A percentile compares a stretch with the other conserved stretches of the same genome.
Conservation (phyloP, 2,329 filamentous ascomycete genomes). For the Cladosporium sp. region DNA sequence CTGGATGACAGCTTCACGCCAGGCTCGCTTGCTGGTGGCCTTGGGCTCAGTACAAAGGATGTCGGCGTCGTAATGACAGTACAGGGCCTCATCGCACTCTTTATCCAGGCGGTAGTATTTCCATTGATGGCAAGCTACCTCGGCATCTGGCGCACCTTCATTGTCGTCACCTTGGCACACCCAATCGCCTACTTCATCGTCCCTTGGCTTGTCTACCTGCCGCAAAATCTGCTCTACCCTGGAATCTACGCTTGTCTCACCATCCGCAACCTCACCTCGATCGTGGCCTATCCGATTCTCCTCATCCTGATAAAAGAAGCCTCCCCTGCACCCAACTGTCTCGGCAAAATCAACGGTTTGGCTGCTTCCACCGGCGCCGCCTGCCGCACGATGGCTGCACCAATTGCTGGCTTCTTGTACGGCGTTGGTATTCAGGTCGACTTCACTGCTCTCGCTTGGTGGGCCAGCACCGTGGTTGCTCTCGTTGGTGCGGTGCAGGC, state of each 20-base stretch:
- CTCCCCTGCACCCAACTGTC: slow-evolving; percentile 55
- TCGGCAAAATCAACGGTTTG: slow-evolving; percentile 69
- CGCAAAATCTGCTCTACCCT: slow-evolving; percentile 49
- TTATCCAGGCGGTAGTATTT: slow-evolving; percentile 70
- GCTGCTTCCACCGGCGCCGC: slow-evolving; percentile 69
- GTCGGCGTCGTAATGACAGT: slow-evolving; percentile 66
- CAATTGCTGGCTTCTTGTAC: slow-evolving; percentile 64
- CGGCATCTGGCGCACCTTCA: slow-evolving; percentile 64
- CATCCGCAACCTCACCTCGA: slow-evolving; percentile 64
- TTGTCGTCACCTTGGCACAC: slow-evolving; percentile 62
- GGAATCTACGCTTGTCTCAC: slow-evolving; percentile 64
- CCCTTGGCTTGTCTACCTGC: slow-evolving; percentile 61
- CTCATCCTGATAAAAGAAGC: slow-evolving; percentile 72
- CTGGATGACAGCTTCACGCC: slow-evolving; percentile 21
- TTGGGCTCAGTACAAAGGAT: slow-evolving; percentile 62
- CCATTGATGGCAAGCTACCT: slow-evolving; percentile 59
- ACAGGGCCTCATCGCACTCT: slow-evolving; percentile 67
- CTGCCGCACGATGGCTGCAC: slow-evolving; percentile 65
- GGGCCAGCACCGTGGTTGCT: slow-evolving; percentile 55
- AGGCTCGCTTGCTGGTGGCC: slow-evolving; percentile 51
- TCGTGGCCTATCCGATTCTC: slow-evolving; percentile 64
- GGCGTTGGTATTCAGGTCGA: slow-evolving; percentile 54
- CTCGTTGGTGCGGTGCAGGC: slow-evolving; percentile 51
- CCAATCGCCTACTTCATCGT: slow-evolving; percentile 66
- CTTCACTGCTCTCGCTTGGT: slow-evolving; percentile 61